A percentile compares a stretch with the other conserved stretches of the same genome.
Conservation (phyloP, 1,284 basidiomycete species). For the Singerocomus inundabilis region DNA sequence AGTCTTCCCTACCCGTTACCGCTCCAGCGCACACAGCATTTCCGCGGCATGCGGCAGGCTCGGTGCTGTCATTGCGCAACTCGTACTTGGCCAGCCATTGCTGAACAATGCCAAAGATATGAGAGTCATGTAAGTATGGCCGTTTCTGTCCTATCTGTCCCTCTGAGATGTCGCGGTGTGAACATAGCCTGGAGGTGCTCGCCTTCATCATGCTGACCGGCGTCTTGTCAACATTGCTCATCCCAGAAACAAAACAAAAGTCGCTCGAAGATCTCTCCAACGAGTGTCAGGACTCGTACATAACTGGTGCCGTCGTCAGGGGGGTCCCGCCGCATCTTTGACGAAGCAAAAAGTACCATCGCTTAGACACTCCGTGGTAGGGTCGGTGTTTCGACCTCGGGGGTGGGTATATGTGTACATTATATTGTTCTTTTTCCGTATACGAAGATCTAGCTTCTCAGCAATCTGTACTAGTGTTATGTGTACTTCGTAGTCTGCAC, state of each 20-base stretch:
- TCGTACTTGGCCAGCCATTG: constrained; percentile 46
- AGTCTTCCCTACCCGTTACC: constrained; percentile 73
- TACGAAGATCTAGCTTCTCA: not conserved
- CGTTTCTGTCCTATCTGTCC: not conserved
- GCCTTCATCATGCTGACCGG: constrained; percentile 62
- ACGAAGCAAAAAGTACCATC: not conserved
- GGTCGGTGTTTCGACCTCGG: not conserved
- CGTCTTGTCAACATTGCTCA: constrained; percentile 54
- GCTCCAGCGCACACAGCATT: constrained; percentile 71
- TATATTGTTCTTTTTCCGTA: not conserved
- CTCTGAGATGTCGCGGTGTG: constrained; percentile 1
- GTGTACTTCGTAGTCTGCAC: too few relatives aligned
- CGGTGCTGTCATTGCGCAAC: constrained; percentile 67
- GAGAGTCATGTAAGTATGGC: constrained; percentile 33
- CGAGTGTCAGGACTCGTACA: constrained; percentile 51
- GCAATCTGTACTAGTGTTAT: constrained; percentile 1
- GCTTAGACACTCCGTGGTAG: not conserved
- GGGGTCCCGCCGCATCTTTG: constrained; percentile 10
- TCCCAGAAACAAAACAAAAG: constrained; percentile 59
- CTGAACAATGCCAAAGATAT: constrained; percentile 42
- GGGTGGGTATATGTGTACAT: not conserved
- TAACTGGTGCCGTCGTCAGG: constrained; percentile 25
- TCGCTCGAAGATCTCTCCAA: constrained; percentile 57
- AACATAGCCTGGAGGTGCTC: constrained; percentile 44
- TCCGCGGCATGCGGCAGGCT: constrained; percentile 68